Evolutionary conservation across 352 stramenopile species (phyloP), one percentile per base, ranked within the genome.

Genomic region (Aphanomyces astaci): DNA sequence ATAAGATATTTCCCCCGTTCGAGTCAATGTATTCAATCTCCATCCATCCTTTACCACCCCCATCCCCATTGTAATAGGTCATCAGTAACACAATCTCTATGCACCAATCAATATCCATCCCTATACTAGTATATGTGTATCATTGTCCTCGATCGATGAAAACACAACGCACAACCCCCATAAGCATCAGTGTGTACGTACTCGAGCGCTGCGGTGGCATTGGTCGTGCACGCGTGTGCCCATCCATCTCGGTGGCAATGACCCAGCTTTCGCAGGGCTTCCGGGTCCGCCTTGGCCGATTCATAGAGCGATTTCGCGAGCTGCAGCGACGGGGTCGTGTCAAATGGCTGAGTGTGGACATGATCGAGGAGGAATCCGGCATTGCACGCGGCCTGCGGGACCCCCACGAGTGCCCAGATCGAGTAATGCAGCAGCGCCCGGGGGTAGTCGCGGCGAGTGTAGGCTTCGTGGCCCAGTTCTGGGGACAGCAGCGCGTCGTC

Each of bases 311-410:
- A 17, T 78, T 71, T 72, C 88, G 90, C 60, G 88, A 59, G 51
- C 19, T 22, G 1, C 17, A 59, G 51, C 27, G 86, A 80, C 4
- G 81, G 81, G 71, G 87, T 80, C n/a, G 89, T 84, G 22, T 63
- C 70, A 25, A 80, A 72, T 11, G 80, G 74, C 60, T 79, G 72
- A 43, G 36, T 43, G 36, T 43, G 36, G 7, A 43, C 15, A 27
- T 84, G 77, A 45, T 93, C 84, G 0, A 93, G 68, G 60, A 91
- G 69, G 49, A 84, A 93, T 5, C 82, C 84, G 15, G 84, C 84
- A 66, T 93, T 93, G 40, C 68, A 76, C 45, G 80, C 78, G 2
- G 77, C 84, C 32, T 86, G 77, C 72, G 88, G 78, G 43, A 87
- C 81, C 15, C 84, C 84, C 13, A 90, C 64, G 64, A 89, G 78